A percentile compares a stretch with the other conserved stretches of the same genome.
Evolutionary conservation across 108 stramenopile genomes (phyloP).

Genomic region (Seminavis robusta): DNA sequence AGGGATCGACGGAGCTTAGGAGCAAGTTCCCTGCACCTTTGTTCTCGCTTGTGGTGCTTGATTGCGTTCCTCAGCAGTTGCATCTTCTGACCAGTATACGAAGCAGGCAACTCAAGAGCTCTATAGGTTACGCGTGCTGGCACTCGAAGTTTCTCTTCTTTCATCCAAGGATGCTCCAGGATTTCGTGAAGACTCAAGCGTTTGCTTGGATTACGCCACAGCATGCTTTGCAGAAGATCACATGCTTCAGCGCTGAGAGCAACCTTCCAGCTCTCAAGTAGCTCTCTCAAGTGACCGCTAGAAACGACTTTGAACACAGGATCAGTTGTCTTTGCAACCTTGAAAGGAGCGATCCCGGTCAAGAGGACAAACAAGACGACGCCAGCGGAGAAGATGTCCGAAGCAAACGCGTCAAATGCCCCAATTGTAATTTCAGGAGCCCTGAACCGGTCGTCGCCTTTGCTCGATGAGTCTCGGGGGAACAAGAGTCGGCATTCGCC

Average conservation of each 20-base stretch:
- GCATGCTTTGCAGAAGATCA: slow-evolving; percentile 79
- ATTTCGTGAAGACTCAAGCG: slow-evolving; percentile 67
- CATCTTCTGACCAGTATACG: slow-evolving; percentile 4
- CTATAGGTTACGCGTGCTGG: too few species aligned
- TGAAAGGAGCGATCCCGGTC: slow-evolving; percentile 64
- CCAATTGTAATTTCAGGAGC: too few species aligned
- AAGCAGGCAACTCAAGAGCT: too few species aligned
- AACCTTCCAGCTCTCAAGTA: slow-evolving; percentile 31
- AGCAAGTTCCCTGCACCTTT: not conserved
- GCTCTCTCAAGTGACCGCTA: too few species aligned
- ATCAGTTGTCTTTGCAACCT: slow-evolving; percentile 52
- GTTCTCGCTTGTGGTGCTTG: not conserved
- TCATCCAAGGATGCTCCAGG: slow-evolving; percentile 72
- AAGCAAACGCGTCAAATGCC: slow-evolving; percentile 76
- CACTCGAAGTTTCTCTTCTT: too few species aligned
- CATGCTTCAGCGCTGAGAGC: slow-evolving; percentile 38
- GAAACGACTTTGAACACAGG: slow-evolving; percentile 42
- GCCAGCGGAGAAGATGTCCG: slow-evolving; percentile 80
- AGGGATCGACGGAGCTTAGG: too few species aligned
- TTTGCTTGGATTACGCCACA: slow-evolving; percentile 51
- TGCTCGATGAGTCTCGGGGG: slow-evolving; percentile 64
- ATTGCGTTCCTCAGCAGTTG: slow-evolving; percentile 1
- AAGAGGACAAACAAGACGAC: slow-evolving; percentile 78
- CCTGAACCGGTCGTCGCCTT: slow-evolving; percentile 78
- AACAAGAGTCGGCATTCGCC: slow-evolving; percentile 32